Conservation (phyloP, 1,139 yeast genomes). For the Diutina rugosa region DNA sequence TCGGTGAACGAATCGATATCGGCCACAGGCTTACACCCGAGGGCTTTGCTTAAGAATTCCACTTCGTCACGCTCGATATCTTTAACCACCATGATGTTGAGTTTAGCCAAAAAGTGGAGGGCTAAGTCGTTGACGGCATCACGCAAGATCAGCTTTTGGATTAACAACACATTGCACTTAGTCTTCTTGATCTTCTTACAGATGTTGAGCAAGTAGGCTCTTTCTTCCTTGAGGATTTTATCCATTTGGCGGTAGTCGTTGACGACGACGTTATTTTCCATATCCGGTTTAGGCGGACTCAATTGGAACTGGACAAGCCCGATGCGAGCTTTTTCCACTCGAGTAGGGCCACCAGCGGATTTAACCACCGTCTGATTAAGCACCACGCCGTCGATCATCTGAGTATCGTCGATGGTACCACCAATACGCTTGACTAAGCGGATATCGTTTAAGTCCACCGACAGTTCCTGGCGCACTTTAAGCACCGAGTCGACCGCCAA, state of each 20-base stretch:
- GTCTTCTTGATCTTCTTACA: slow-evolving; percentile 95
- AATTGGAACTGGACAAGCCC: slow-evolving; percentile 92
- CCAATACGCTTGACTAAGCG: slow-evolving; percentile 89
- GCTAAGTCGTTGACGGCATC: slow-evolving; percentile 98
- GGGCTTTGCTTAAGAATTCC: slow-evolving; percentile 81
- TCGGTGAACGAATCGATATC: slow-evolving; percentile 88
- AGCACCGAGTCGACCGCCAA: slow-evolving; percentile 90
- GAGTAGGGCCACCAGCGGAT: slow-evolving; percentile 90
- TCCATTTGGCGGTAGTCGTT: slow-evolving; percentile 99
- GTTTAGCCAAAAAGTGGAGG: slow-evolving; percentile 81
- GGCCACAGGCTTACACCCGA: slow-evolving; percentile 94
- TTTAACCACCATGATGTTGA: slow-evolving; percentile 86
- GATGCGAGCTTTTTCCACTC: slow-evolving; percentile 87
- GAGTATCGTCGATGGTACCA: slow-evolving; percentile 95
- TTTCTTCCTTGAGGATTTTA: slow-evolving; percentile 91
- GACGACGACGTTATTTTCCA: slow-evolving; percentile 95
- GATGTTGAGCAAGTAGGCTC: slow-evolving; percentile 85
- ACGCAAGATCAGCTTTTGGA: slow-evolving; percentile 88
- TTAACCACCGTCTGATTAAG: slow-evolving; percentile 83
- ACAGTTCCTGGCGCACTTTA: slow-evolving; percentile 49
- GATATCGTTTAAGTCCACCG: slow-evolving; percentile 81
- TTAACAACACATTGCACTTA: slow-evolving; percentile 85
- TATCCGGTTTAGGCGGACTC: slow-evolving; percentile 98
- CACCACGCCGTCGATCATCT: slow-evolving; percentile 85
- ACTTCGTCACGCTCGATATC: slow-evolving; percentile 96